Conservation (phyloP, 2,329 filamentous ascomycete species). For the Monosporascus sp. region DNA sequence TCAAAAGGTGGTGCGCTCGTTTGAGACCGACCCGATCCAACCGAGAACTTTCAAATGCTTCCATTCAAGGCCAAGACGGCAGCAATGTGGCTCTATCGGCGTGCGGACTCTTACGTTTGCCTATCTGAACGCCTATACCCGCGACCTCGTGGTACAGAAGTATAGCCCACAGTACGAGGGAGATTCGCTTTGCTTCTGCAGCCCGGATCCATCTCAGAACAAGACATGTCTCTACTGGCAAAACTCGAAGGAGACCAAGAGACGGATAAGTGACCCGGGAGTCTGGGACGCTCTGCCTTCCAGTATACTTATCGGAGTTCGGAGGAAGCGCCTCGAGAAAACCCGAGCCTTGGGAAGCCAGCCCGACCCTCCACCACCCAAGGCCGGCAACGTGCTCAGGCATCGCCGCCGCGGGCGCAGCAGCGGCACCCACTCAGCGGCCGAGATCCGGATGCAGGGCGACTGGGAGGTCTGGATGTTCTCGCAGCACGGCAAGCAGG, state of each 20-base stretch:
- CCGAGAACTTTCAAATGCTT: conserved; percentile 56
- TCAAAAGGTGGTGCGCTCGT: conserved; percentile 54
- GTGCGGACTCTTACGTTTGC: conserved; percentile 59
- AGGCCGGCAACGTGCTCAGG: conserved; percentile 21
- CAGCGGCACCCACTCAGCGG: conserved; percentile 6
- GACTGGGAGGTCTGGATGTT: conserved; percentile 53
- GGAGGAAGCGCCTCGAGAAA: conserved; percentile 35
- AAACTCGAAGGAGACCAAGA: conserved; percentile 45
- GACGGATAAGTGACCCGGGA: conserved; percentile 57
- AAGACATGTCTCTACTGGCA: conserved; percentile 46
- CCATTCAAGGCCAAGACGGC: conserved; percentile 46
- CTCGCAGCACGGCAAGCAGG: conserved; percentile 38
- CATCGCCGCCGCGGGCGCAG: conserved; percentile 22
- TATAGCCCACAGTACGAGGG: conserved; percentile 50
- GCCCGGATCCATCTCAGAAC: conserved; percentile 32
- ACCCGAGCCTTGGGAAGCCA: conserved; percentile 11
- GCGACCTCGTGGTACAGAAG: conserved; percentile 60
- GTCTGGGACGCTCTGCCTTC: conserved; percentile 58
- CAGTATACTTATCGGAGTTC: conserved; percentile 59
- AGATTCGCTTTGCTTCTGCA: conserved; percentile 53
- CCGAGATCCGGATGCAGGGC: conserved; percentile 21
- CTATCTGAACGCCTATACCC: conserved; percentile 55
- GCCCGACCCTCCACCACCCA: conserved; percentile 10
- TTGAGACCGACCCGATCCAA: conserved; percentile 53
- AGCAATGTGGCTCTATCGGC: conserved; percentile 49